Base-by-base conservation (phyloP, 2,329 filamentous ascomycete species). In the Arthrobotrys pseudoclavata region DNA sequence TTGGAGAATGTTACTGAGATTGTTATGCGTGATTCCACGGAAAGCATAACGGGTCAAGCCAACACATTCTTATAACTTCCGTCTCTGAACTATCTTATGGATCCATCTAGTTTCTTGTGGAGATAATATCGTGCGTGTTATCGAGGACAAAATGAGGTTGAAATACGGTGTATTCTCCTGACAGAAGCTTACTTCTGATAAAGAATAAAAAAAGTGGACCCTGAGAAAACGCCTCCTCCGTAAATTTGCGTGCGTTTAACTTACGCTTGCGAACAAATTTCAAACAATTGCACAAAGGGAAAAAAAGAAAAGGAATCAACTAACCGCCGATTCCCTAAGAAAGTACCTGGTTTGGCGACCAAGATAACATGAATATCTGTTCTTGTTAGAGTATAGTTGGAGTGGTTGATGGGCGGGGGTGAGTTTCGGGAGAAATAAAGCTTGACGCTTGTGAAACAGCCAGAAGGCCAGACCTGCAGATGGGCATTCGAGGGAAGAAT, bases 361-460 rank as follows among this genome's bases (percentile, higher is more conserved):
- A 10, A 34, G 7, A 45, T 45, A 12, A 45, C 5, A 20, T 45
- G 42, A 45, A 45, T 45, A 45, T 45, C 42, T 45, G 42, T 20
- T 45, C 37, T 42, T 5, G 13, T 48, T 4, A 7, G 45, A 24
- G 40, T n/a, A n/a, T 18, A 4, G 13, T 42, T n/a, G 31, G 31
- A 2, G 7, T 12, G n/a, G 4, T 10, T 15, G 31, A 42, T 20
- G 55, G 20, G 31, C 26, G 55, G 34, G 31, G 34, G 18, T 9
- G 2, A 15, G 9, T 40, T 40, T 40, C 37, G 34, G 55, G 55
- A 24, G 34, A 24, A 60, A 42, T 40, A 60, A 42, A 20, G 55
- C 55, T 60, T 37, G 55, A 60, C 31, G 20, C 2, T 26, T 60
- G 18, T 60, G 55, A 60, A 60, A 60, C 42, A 45, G 37, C 37